A percentile compares a stretch with the other conserved stretches of the same genome.
phyloP scores from a whole-genome alignment of 176 grass and related monocot genomes.

The Secale cereale region DNA sequence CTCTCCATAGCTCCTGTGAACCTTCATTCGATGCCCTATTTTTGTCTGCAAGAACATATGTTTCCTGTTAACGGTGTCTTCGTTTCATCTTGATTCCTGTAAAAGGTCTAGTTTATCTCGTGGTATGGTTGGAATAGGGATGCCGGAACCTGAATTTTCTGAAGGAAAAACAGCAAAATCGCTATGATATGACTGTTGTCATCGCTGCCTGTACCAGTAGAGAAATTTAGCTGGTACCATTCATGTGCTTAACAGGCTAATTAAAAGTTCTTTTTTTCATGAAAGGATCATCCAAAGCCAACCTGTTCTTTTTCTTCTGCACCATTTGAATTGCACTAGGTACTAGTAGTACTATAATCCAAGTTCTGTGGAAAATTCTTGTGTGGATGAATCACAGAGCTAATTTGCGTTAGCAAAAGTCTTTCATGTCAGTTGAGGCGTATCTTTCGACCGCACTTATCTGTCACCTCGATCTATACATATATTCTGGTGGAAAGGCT shows the following conservation, averaged over 20 bases:
- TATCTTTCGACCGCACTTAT: conserved; percentile 15
- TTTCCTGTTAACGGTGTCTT: neutral
- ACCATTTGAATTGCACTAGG: neutral
- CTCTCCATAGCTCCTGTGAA: neutral
- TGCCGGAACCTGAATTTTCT: neutral
- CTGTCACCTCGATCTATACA: neutral
- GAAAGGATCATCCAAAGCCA: neutral
- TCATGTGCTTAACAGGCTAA: neutral
- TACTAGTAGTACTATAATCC: neutral
- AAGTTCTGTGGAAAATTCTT: neutral
- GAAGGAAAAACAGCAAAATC: neutral
- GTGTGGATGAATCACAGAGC: neutral
- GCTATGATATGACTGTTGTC: neutral
- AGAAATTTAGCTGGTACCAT: neutral
- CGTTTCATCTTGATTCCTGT: neutral
- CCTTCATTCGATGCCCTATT: neutral
- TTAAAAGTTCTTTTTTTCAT: neutral
- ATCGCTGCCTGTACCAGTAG: neutral
- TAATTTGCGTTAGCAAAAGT: neutral
- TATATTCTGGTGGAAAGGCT: neutral
- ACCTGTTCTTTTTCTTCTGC: neutral
- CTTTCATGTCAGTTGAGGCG: neutral
- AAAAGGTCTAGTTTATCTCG: neutral
- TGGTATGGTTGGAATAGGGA: neutral
- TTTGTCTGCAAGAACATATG: neutral